Evolutionary conservation across 768 basidiomycete genomes (phyloP).

Genomic region (Omphalotus guepiniiformis): DNA sequence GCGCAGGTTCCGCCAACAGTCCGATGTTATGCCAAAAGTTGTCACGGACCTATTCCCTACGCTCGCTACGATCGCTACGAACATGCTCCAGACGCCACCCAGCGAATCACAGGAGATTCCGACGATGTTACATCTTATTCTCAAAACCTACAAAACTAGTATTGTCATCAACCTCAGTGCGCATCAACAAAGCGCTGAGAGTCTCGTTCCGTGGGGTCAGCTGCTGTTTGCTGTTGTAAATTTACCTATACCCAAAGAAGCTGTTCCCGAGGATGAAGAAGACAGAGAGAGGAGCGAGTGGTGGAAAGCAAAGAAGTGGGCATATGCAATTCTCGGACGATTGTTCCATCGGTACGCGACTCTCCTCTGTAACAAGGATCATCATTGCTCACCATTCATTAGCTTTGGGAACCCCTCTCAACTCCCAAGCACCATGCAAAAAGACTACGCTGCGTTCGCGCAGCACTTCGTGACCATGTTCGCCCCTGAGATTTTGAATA

Average conservation of each 20-base stretch:
- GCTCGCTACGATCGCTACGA: slow-evolving; percentile 67
- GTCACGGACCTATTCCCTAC: slow-evolving; percentile 66
- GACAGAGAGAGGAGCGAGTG: slow-evolving; percentile 77
- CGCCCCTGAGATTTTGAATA: slow-evolving; percentile 84
- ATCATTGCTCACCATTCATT: neutral
- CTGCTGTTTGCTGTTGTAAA: slow-evolving; percentile 80
- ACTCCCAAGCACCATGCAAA: slow-evolving; percentile 66
- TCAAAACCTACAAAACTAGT: slow-evolving; percentile 83
- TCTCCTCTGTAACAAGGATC: neutral
- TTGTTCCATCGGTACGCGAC: slow-evolving; percentile 64
- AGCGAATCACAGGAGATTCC: slow-evolving; percentile 70
- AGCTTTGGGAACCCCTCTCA: slow-evolving; percentile 88
- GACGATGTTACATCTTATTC: slow-evolving; percentile 77
- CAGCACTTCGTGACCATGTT: slow-evolving; percentile 73
- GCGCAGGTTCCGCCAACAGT: slow-evolving; percentile 67
- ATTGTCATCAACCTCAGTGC: slow-evolving; percentile 68
- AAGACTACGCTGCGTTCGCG: slow-evolving; percentile 67
- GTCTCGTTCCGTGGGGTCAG: slow-evolving; percentile 83
- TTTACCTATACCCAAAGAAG: slow-evolving; percentile 58
- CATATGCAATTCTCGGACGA: slow-evolving; percentile 72
- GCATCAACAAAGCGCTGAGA: slow-evolving; percentile 73
- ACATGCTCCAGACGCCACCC: slow-evolving; percentile 63
- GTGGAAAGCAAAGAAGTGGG: slow-evolving; percentile 96
- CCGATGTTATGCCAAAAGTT: slow-evolving; percentile 54
- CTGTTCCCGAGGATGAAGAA: slow-evolving; percentile 67